These are phyloP conservation scores for Dipteronia sinensis DNA, from an alignment of 345 rosid species.

Conservation along the genomic window DNA sequence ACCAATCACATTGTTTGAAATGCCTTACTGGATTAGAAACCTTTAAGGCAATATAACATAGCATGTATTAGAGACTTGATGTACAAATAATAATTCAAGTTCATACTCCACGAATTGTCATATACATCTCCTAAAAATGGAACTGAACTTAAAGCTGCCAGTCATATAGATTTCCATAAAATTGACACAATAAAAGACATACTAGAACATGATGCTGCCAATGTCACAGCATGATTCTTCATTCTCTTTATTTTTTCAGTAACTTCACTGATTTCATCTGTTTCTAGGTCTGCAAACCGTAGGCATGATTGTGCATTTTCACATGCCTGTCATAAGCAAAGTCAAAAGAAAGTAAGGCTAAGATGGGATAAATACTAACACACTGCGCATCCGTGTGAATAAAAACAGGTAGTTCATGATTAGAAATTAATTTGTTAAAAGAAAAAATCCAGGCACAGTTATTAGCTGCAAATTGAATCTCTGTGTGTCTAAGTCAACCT, in stretches of 20 bases:
- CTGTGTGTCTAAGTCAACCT: background rate
- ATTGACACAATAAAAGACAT: slow-evolving; percentile 12
- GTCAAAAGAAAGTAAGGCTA: slow-evolving; percentile 1
- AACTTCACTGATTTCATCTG: slow-evolving; percentile 27
- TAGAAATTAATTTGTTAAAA: background rate
- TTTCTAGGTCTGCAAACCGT: slow-evolving; percentile 26
- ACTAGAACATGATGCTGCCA: slow-evolving; percentile 65
- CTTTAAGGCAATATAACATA: background rate
- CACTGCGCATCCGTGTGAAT: background rate
- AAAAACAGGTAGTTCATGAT: background rate
- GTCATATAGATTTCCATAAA: background rate
- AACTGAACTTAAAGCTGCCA: background rate
- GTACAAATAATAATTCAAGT: background rate
- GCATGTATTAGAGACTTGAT: background rate
- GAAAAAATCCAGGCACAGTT: background rate
- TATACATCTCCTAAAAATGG: background rate
- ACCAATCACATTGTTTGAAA: background rate
- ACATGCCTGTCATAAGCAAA: slow-evolving; percentile 52
- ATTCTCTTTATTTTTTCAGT: slow-evolving; percentile 46
- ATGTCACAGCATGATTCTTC: slow-evolving; percentile 45
- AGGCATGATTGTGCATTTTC: slow-evolving; percentile 55
- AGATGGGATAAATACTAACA: background rate
- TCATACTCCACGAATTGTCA: background rate
- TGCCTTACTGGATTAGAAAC: background rate
- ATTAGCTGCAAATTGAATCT: background rate